These are phyloP conservation scores for Boletellus emodensis DNA, from an alignment of 768 basidiomycete genomes.

Conservation along the genomic window DNA sequence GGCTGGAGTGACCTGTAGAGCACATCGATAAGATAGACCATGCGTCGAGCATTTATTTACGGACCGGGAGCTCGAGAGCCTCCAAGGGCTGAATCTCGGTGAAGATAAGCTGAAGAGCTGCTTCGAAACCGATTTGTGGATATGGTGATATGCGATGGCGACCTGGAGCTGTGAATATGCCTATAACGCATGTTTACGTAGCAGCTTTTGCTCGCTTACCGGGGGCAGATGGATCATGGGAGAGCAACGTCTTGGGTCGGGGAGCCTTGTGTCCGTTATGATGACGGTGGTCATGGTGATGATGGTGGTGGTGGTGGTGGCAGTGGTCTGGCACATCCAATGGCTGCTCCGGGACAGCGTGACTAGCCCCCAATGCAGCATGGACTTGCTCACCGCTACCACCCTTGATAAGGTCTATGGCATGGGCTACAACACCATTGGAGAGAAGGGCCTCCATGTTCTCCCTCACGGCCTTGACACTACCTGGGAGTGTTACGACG, in stretches of 20 bases:
- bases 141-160: constrained; percentile 79
- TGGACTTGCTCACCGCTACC: constrained; percentile 63
- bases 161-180: constrained; percentile 47
- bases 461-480: constrained; percentile 81
- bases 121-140: constrained; percentile 60
- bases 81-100: constrained; percentile 43
- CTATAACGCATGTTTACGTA: neutral
- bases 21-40: neutral
- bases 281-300: constrained; percentile 28
- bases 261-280: constrained; percentile 45
- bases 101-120: constrained; percentile 58
- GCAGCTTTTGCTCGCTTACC: constrained; percentile 41
- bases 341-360: constrained; percentile 9
- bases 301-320: constrained; percentile 10
- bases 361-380: constrained; percentile 38
- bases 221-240: constrained; percentile 65
- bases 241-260: constrained; percentile 53
- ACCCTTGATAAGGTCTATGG: constrained; percentile 67
- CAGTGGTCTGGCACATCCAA: constrained; percentile 24
- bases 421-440: constrained; percentile 60
- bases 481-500: constrained; percentile 79
- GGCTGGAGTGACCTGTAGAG: constrained; percentile 49
- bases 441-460: constrained; percentile 61
- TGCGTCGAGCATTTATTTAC: constrained; percentile 8
- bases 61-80: constrained; percentile 40